These are phyloP conservation scores for Geotrichum ghanense DNA, from an alignment of 805 yeast species.

Conservation along the genomic window DNA sequence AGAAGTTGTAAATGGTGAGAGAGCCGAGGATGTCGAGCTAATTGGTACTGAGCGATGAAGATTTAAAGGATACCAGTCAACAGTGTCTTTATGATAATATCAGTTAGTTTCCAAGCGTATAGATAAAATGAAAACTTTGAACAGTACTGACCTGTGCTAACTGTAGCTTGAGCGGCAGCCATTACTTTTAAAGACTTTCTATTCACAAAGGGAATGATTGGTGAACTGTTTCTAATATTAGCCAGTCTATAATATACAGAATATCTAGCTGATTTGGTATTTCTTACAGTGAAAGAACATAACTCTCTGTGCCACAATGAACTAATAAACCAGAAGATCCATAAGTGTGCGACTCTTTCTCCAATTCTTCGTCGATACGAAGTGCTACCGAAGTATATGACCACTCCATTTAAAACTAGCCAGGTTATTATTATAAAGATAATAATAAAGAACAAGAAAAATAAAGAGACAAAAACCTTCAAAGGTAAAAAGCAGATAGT, in stretches of 20 bases:
- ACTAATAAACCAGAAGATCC: background rate
- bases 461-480: too few species aligned
- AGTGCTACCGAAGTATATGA: background rate
- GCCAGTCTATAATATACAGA: too few species aligned
- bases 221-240: too few species aligned
- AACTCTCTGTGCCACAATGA: background rate
- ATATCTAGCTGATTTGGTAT: background rate
- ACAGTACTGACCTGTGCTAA: background rate
- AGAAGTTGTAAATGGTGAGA: background rate
- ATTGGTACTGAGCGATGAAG: background rate
- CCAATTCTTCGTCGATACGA: background rate
- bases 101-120: too few species aligned
- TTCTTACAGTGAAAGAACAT: background rate
- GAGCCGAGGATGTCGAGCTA: background rate
- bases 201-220: background rate
- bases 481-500: too few species aligned
- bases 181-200: background rate
- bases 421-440: background rate
- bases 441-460: too few species aligned
- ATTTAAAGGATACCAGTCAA: slow-evolving; percentile 1
- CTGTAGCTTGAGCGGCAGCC: background rate
- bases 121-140: too few species aligned
- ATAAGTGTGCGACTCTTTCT: background rate
- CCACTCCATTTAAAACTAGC: background rate
- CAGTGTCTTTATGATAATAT: background rate